Evolutionary conservation across 2,329 filamentous ascomycete genomes (phyloP).

Genomic region (Lanzia echinophila): DNA sequence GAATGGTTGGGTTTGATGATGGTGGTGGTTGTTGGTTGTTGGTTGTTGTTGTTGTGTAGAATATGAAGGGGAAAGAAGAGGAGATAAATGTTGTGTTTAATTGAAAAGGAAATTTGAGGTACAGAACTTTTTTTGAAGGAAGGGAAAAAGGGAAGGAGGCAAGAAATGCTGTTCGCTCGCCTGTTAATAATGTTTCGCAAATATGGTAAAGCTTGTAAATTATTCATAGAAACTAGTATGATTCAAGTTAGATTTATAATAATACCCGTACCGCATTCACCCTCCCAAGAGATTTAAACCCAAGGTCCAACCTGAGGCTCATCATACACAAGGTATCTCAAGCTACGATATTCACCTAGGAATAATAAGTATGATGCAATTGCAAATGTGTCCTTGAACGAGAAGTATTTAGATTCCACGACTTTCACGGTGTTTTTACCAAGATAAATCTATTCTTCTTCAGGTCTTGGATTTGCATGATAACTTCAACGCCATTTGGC

Average conservation of each 20-base stretch:
- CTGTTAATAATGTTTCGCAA: not conserved
- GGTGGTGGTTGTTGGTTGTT: too few relatives aligned
- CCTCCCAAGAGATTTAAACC: too few relatives aligned
- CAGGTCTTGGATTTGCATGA: constrained; percentile 21
- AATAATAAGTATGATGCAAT: too few relatives aligned
- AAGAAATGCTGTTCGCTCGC: not conserved
- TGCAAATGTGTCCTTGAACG: constrained; percentile 9
- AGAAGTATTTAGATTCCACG: too few relatives aligned
- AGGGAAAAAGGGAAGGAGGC: not conserved
- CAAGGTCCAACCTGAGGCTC: too few relatives aligned
- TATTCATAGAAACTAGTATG: not conserved
- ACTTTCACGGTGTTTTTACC: not conserved
- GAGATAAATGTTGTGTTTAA: not conserved
- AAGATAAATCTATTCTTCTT: not conserved
- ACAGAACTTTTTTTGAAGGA: too few relatives aligned
- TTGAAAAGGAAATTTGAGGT: not conserved
- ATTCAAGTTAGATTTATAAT: not conserved
- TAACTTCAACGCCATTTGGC: constrained; percentile 20
- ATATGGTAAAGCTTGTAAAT: not conserved
- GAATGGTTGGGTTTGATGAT: not conserved
- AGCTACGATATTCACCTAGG: constrained; percentile 4
- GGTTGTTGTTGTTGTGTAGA: too few relatives aligned
- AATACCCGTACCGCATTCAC: not conserved
- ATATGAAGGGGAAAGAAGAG: not conserved
- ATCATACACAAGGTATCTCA: too few relatives aligned